Evolutionary conservation across 495 filamentous ascomycete species (phyloP).

Genomic region (Chaetomidium leptoderma): DNA sequence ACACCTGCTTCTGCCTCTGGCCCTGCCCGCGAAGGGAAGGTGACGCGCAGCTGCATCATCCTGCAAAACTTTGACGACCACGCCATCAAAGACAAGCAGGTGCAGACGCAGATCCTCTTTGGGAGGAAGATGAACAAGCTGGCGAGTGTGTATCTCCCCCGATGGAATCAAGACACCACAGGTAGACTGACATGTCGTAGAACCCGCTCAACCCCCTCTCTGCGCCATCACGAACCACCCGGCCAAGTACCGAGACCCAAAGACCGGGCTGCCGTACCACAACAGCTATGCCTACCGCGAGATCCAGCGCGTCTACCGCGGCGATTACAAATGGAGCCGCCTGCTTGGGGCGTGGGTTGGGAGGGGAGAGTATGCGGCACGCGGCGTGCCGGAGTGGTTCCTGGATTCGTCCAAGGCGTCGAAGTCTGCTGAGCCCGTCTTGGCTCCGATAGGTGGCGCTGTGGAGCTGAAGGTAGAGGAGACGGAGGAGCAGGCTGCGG

Average conservation of each 20-base stretch:
- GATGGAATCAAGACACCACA: not conserved
- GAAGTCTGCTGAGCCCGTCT: constrained; percentile 3
- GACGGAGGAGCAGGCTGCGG: not conserved
- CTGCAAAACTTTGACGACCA: constrained; percentile 54
- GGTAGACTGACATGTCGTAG: constrained; percentile 27
- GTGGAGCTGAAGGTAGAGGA: constrained; percentile 2
- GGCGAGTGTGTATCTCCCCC: constrained; percentile 38
- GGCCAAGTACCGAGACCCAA: constrained; percentile 71
- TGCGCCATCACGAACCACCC: constrained; percentile 79
- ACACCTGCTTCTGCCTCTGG: constrained; percentile 15
- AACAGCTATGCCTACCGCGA: constrained; percentile 71
- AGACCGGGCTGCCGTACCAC: constrained; percentile 70
- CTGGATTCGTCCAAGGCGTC: constrained; percentile 38
- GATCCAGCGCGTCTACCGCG: constrained; percentile 59
- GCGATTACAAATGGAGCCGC: constrained; percentile 69
- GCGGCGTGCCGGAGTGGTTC: constrained; percentile 67
- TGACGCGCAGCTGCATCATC: constrained; percentile 52
- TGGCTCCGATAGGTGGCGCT: constrained; percentile 7
- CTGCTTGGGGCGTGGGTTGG: constrained; percentile 76
- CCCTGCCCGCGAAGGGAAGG: constrained; percentile 31
- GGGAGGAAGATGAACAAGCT: constrained; percentile 51
- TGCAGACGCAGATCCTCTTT: constrained; percentile 53
- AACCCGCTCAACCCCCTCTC: constrained; percentile 46
- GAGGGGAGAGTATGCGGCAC: constrained; percentile 52
- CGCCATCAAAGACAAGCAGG: constrained; percentile 50